phyloP scores from a whole-genome alignment of 768 basidiomycete genomes.

The Lactarius indigo region DNA sequence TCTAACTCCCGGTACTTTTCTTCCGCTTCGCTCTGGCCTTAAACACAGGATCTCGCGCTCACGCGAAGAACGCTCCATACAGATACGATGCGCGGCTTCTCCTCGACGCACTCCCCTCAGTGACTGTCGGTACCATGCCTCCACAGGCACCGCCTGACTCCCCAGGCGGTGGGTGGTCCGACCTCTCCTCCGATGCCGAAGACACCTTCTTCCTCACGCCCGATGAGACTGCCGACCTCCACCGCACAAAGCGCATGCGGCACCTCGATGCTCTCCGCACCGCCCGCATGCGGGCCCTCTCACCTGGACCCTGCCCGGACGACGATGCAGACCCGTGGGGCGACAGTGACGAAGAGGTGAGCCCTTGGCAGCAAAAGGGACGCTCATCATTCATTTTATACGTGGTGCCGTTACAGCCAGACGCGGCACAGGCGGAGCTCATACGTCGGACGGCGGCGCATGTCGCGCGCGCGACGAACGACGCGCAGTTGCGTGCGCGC shows the following conservation, averaged over 20 bases:
- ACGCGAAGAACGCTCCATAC: slow-evolving; percentile 12
- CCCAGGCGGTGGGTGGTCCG: slow-evolving; percentile 74
- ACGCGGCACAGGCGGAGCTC: slow-evolving; percentile 53
- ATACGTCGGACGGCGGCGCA: slow-evolving; percentile 76
- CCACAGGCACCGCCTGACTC: slow-evolving; percentile 35
- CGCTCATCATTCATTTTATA: background rate
- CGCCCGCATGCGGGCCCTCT: slow-evolving; percentile 62
- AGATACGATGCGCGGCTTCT: slow-evolving; percentile 84
- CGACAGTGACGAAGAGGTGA: slow-evolving; percentile 68
- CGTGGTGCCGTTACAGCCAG: slow-evolving; percentile 47
- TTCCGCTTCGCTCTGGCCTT: slow-evolving; percentile 25
- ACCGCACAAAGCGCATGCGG: slow-evolving; percentile 62
- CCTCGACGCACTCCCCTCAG: slow-evolving; percentile 47
- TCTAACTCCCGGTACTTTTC: background rate
- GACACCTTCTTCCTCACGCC: slow-evolving; percentile 79
- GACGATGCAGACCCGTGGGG: slow-evolving; percentile 54
- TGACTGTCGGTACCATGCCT: slow-evolving; percentile 13
- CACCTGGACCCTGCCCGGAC: slow-evolving; percentile 29
- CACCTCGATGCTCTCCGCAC: slow-evolving; percentile 57
- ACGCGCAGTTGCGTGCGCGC: slow-evolving; percentile 80
- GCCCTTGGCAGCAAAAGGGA: slow-evolving; percentile 2
- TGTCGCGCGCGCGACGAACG: slow-evolving; percentile 66
- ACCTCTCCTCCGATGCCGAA: slow-evolving; percentile 81
- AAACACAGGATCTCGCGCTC: background rate
- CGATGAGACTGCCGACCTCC: slow-evolving; percentile 62